Conservation (phyloP, 2,329 filamentous ascomycete species). For the Lomentospora prolificans region DNA sequence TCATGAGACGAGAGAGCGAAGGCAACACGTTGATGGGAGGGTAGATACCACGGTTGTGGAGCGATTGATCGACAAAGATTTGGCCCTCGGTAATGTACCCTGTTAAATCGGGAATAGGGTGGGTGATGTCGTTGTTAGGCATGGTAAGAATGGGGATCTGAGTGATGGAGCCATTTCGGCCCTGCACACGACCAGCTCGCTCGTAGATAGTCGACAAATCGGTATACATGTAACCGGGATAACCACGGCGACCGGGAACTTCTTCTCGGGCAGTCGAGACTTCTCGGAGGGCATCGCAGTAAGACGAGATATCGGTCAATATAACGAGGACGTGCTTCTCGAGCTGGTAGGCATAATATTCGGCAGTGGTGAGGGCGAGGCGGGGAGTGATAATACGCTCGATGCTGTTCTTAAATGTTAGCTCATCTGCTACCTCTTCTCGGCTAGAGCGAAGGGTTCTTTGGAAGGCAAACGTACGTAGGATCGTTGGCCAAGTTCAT, state of each 20-base stretch:
- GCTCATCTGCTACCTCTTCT: background rate
- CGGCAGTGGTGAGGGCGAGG: conserved; percentile 93
- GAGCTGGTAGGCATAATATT: conserved; percentile 99
- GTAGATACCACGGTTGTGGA: conserved; percentile 96
- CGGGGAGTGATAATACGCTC: conserved; percentile 99
- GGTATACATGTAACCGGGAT: conserved; percentile 99
- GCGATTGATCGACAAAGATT: conserved; percentile 89
- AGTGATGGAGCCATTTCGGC: conserved; percentile 95
- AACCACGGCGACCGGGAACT: conserved; percentile 97
- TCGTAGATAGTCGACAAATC: conserved; percentile 99
- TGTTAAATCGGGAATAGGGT: conserved; percentile 96
- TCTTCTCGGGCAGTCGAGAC: conserved; percentile 97
- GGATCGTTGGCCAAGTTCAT: conserved; percentile 98
- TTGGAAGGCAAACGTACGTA: conserved; percentile 45
- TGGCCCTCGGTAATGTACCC: conserved; percentile 99
- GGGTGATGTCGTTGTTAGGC: conserved; percentile 99
- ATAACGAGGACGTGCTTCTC: conserved; percentile 99
- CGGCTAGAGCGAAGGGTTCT: background rate
- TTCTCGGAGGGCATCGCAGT: conserved; percentile 98
- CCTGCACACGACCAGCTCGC: conserved; percentile 92
- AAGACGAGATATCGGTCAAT: conserved; percentile 92
- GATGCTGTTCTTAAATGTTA: conserved; percentile 48
- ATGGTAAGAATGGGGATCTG: conserved; percentile 98
- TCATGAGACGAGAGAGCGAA: conserved; percentile 98
- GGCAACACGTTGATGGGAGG: conserved; percentile 98